These are phyloP conservation scores for Sugiyamaella lignohabitans DNA, from an alignment of 805 yeast species.

Conservation along the genomic window DNA sequence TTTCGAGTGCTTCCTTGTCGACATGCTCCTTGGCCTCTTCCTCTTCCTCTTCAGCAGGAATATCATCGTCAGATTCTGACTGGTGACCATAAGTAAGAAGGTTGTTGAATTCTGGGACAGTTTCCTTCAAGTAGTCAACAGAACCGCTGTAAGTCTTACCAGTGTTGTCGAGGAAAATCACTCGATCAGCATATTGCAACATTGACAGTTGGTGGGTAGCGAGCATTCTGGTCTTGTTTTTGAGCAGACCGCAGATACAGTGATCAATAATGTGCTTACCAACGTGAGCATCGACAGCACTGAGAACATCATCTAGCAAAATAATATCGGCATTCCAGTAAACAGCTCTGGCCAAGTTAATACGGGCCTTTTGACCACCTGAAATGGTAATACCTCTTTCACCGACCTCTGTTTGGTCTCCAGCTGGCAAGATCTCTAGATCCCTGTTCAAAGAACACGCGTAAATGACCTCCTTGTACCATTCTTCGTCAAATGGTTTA, in stretches of 20 bases:
- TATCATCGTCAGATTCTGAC: slow-evolving; percentile 10
- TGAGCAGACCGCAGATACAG: slow-evolving; percentile 56
- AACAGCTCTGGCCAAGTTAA: slow-evolving; percentile 75
- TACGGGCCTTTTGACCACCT: slow-evolving; percentile 89
- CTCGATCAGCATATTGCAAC: slow-evolving; percentile 60
- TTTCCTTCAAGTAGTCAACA: slow-evolving; percentile 42
- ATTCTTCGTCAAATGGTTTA: slow-evolving; percentile 39
- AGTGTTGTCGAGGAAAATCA: slow-evolving; percentile 61
- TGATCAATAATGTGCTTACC: slow-evolving; percentile 68
- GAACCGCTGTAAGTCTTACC: slow-evolving; percentile 49
- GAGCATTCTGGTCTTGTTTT: slow-evolving; percentile 57
- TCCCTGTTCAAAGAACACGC: slow-evolving; percentile 66
- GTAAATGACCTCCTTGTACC: slow-evolving; percentile 48
- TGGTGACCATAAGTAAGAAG: slow-evolving; percentile 27
- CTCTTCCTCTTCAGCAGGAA: slow-evolving; percentile 15
- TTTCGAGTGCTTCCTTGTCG: slow-evolving; percentile 10
- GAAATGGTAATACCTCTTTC: slow-evolving; percentile 84
- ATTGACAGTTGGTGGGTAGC: slow-evolving; percentile 82
- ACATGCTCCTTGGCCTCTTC: slow-evolving; percentile 19
- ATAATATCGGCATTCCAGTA: slow-evolving; percentile 61
- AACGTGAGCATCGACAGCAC: slow-evolving; percentile 86
- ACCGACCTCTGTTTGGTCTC: slow-evolving; percentile 79
- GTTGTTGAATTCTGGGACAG: slow-evolving; percentile 43
- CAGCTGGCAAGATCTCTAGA: slow-evolving; percentile 59
- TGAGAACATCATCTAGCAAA: slow-evolving; percentile 71